Evolutionary conservation across 2,329 filamentous ascomycete species (phyloP).

Genomic region (Xylariaceae sp.): DNA sequence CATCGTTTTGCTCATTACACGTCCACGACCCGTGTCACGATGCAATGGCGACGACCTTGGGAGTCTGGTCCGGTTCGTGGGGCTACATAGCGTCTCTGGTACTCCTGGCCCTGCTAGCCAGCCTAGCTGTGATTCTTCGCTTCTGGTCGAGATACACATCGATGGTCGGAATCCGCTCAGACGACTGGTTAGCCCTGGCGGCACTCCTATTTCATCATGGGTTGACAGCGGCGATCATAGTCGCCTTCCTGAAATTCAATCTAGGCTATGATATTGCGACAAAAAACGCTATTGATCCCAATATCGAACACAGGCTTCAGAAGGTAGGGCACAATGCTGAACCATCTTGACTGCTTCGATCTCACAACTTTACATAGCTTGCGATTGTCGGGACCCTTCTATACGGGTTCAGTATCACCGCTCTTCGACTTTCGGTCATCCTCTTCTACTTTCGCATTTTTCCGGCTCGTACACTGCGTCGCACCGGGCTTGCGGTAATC

Average conservation of each 20-base stretch:
- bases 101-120: constrained; percentile 12
- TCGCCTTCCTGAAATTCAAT: constrained; percentile 10
- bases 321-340: constrained; percentile 2
- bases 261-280: constrained; percentile 1
- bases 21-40: constrained; percentile 6
- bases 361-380: constrained; percentile 6
- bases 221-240: constrained; percentile 5
- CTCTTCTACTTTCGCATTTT: constrained; percentile 16
- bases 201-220: constrained; percentile 13
- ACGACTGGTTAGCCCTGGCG: constrained; percentile 17
- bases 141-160: constrained; percentile 16
- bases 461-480: constrained; percentile 6
- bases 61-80: constrained; percentile 18
- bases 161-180: constrained; percentile 3
- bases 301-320: constrained; percentile 4
- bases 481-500: constrained; percentile 9
- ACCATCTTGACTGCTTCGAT: background rate
- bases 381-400: constrained; percentile 10
- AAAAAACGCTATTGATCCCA: background rate
- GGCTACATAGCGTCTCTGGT: constrained; percentile 11
- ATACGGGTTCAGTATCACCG: constrained; percentile 11
- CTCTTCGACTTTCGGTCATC: constrained; percentile 15
- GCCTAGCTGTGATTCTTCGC: constrained; percentile 12
- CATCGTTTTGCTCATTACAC: background rate
- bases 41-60: constrained; percentile 26